Percentiles rank a stretch among this genome's conserved stretches.
Conservation (phyloP, 1,139 yeast species). For the Taphrina deformans region DNA sequence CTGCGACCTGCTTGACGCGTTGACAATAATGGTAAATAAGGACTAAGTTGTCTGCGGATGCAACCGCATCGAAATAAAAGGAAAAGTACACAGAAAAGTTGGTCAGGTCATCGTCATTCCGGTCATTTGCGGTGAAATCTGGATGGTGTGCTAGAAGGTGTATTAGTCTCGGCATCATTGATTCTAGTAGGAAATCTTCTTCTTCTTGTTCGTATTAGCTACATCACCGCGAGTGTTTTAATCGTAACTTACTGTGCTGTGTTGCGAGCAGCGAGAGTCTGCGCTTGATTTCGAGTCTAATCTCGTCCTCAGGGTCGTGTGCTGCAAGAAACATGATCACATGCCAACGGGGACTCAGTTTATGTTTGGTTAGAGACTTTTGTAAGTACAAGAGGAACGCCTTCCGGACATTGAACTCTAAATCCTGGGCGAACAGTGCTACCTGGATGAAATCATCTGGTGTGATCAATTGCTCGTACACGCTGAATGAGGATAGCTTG, state of each 20-base stretch:
- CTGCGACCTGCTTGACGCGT: conserved; percentile 76
- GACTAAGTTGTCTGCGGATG: conserved; percentile 67
- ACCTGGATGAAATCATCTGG: conserved; percentile 57
- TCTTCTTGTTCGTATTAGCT: not conserved
- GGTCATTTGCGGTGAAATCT: conserved; percentile 49
- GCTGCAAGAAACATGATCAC: conserved; percentile 73
- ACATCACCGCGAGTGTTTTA: not conserved
- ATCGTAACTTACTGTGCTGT: conserved; percentile 8
- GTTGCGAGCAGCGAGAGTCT: conserved; percentile 41
- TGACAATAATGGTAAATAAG: conserved; percentile 74
- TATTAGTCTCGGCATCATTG: conserved; percentile 64
- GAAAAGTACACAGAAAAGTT: conserved; percentile 49
- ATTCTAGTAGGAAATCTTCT: conserved; percentile 55
- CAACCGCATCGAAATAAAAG: conserved; percentile 62
- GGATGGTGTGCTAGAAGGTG: conserved; percentile 76
- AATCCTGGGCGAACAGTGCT: conserved; percentile 67
- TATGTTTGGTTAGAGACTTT: conserved; percentile 54
- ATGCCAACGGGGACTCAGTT: conserved; percentile 64
- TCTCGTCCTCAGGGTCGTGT: conserved; percentile 61
- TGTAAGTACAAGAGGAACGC: conserved; percentile 57
- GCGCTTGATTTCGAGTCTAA: conserved; percentile 46
- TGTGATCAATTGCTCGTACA: conserved; percentile 56
- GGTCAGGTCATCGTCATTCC: conserved; percentile 39
- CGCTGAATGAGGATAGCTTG: conserved; percentile 61
- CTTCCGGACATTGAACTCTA: conserved; percentile 58